phyloP scores from a whole-genome alignment of 805 yeast species.

The Starmera amethionina region DNA sequence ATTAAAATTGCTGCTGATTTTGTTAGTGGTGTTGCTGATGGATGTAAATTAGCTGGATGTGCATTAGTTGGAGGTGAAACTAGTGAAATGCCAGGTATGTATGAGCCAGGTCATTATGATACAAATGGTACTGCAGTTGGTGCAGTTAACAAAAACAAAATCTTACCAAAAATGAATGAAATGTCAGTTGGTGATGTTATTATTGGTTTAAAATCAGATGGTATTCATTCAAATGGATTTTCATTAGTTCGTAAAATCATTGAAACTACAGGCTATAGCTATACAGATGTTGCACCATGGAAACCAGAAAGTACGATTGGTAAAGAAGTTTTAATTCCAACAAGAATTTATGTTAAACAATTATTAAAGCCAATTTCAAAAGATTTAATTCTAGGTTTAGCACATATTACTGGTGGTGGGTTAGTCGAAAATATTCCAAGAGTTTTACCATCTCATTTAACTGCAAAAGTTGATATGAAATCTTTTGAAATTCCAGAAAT shows the following conservation, averaged over 20 bases:
- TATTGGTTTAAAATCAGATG: constrained; percentile 83
- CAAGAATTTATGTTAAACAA: constrained; percentile 90
- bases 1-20: constrained; percentile 76
- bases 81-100: constrained; percentile 99
- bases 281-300: constrained; percentile 83
- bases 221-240: constrained; percentile 95
- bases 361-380: constrained; percentile 64
- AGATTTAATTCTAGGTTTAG: constrained; percentile 71
- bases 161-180: constrained; percentile 59
- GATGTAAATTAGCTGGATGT: constrained; percentile 91
- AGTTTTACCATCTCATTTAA: constrained; percentile 71
- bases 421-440: constrained; percentile 93
- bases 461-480: constrained; percentile 71
- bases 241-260: constrained; percentile 89
- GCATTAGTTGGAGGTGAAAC: constrained; percentile 99
- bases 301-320: constrained; percentile 63
- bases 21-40: constrained; percentile 93
- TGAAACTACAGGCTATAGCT: constrained; percentile 62
- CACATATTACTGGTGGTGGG: constrained; percentile 99
- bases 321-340: constrained; percentile 78
- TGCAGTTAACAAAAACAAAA: constrained; percentile 69
- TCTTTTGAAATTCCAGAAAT: constrained; percentile 82
- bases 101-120: constrained; percentile 90
- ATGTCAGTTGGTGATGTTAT: constrained; percentile 78
- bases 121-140: constrained; percentile 99